These are phyloP conservation scores for apple (Malus domestica) DNA, from an alignment of 306 rosid genomes.

Conservation along the genomic window DNA sequence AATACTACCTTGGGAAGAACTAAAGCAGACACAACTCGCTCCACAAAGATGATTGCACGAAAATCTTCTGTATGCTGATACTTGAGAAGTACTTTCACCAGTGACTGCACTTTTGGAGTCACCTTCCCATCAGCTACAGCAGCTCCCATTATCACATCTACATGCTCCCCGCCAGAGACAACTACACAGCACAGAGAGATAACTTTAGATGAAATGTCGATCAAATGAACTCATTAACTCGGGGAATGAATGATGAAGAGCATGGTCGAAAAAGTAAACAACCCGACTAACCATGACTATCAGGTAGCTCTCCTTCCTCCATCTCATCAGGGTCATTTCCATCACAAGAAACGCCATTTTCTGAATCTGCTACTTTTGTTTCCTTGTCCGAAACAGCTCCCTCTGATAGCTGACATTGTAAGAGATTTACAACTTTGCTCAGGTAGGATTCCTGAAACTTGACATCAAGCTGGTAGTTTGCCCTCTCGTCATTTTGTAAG, in stretches of 20 bases:
- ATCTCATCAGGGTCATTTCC: conserved; percentile 55
- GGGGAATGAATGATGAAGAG: background rate
- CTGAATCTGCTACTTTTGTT: conserved; percentile 28
- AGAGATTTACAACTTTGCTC: conserved; percentile 66
- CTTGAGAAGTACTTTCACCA: conserved; percentile 78
- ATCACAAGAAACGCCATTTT: conserved; percentile 24
- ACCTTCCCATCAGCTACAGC: conserved; percentile 99
- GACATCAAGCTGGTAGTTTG: conserved; percentile 96
- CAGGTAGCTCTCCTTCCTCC: conserved; percentile 98
- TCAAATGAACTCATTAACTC: conserved; percentile 15
- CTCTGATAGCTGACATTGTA: conserved; percentile 86
- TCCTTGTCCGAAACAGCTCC: conserved; percentile 80
- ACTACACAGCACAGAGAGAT: conserved; percentile 36
- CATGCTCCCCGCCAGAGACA: conserved; percentile 98
- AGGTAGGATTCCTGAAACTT: conserved; percentile 93
- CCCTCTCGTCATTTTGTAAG: conserved; percentile 96
- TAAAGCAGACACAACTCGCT: conserved; percentile 96
- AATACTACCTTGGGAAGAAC: conserved; percentile 91
- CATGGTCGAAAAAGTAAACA: conserved; percentile 15
- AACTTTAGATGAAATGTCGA: conserved; percentile 20
- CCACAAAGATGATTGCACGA: conserved; percentile 96
- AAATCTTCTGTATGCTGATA: conserved; percentile 92
- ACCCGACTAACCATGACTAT: conserved; percentile 74
- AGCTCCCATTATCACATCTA: conserved; percentile 92
- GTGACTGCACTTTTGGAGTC: conserved; percentile 97